Conservation (phyloP, 2,329 filamentous ascomycete genomes). For the Curvularia lunata region DNA sequence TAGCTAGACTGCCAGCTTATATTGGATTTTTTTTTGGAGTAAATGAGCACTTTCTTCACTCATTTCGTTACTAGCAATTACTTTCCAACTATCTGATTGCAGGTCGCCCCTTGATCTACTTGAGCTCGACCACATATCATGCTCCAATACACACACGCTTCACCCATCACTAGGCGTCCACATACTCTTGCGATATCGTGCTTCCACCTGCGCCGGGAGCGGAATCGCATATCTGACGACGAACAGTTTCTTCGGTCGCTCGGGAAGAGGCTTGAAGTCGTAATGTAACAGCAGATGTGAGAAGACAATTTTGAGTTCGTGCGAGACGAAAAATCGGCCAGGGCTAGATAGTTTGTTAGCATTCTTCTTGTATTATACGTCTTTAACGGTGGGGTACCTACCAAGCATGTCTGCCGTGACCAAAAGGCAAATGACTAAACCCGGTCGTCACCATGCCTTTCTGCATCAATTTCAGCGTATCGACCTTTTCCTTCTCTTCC, state of each 20-base stretch:
- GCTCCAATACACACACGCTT: too few species aligned
- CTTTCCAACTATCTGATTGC: too few species aligned
- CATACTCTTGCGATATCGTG: constrained; percentile 15
- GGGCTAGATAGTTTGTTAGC: constrained; percentile 33
- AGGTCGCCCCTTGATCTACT: too few species aligned
- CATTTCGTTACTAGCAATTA: too few species aligned
- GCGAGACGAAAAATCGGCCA: constrained; percentile 48
- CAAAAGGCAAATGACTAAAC: constrained; percentile 60
- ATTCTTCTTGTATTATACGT: background rate
- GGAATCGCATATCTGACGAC: constrained; percentile 21
- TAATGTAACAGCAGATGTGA: constrained; percentile 49
- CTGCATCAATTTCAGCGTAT: constrained; percentile 45
- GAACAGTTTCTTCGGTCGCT: constrained; percentile 33
- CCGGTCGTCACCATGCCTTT: constrained; percentile 62
- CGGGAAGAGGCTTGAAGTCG: constrained; percentile 39
- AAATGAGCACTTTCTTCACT: too few species aligned
- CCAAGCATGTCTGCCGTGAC: constrained; percentile 61
- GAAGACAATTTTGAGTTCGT: constrained; percentile 49
- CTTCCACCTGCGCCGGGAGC: constrained; percentile 14
- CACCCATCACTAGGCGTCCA: constrained; percentile 14
- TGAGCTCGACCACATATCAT: too few species aligned
- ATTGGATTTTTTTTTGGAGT: too few species aligned
- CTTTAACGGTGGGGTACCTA: constrained; percentile 37
- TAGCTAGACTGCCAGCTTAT: too few species aligned
- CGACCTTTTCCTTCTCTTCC: constrained; percentile 25